These are phyloP conservation scores for Yamadazyma atlantica DNA, from an alignment of 1,139 yeast genomes.

Conservation along the genomic window DNA sequence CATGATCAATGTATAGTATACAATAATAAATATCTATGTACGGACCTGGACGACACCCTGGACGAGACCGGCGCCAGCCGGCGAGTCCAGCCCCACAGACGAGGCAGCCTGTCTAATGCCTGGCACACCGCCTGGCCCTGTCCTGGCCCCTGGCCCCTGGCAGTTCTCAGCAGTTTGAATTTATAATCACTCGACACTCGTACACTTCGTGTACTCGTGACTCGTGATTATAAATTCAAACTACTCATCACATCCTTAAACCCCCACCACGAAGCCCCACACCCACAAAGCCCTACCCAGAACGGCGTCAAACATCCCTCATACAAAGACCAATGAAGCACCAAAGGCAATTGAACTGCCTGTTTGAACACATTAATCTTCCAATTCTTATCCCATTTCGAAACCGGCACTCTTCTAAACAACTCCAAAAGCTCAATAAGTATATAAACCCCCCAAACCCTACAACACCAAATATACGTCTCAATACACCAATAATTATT, in stretches of 20 bases:
- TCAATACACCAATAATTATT: conserved; percentile 44
- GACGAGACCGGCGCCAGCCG: too few relatives aligned
- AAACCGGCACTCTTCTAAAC: conserved; percentile 39
- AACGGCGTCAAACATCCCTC: conserved; percentile 55
- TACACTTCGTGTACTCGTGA: too few relatives aligned
- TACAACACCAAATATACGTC: conserved; percentile 49
- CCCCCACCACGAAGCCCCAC: conserved; percentile 49
- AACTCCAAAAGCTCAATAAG: conserved; percentile 47
- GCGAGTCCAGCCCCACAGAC: too few relatives aligned
- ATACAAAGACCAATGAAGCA: conserved; percentile 56
- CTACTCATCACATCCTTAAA: conserved; percentile 40
- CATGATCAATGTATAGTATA: too few relatives aligned
- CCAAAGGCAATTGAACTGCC: conserved; percentile 52
- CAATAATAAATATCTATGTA: too few relatives aligned
- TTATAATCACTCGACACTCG: too few relatives aligned
- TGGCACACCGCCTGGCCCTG: too few relatives aligned
- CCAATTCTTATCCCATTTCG: conserved; percentile 40
- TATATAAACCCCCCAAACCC: conserved; percentile 59
- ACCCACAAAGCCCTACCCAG: conserved; percentile 52
- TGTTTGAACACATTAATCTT: conserved; percentile 37
- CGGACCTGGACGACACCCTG: too few relatives aligned
- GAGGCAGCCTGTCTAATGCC: too few relatives aligned
- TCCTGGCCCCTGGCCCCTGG: too few relatives aligned
- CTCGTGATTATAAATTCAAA: conserved; percentile 35
- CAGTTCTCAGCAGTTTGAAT: neutral